Evolutionary conservation across 148 eudicot species (phyloP), one percentile per base, ranked within the genome.

Genomic region (Spergularia bocconei): DNA sequence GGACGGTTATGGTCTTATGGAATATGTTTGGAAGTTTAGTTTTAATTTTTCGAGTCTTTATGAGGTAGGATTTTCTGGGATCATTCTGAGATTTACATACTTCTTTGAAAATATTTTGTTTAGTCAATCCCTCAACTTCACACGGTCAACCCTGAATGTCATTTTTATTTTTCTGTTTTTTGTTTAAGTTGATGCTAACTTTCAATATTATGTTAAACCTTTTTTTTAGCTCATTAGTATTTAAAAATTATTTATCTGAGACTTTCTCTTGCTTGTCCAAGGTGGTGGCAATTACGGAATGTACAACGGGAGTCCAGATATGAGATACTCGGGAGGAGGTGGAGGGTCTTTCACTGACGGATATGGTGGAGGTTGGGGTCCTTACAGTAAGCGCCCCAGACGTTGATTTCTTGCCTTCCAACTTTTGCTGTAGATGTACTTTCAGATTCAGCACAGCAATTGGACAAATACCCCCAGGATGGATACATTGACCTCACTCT

Each of bases 211-310:
- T 29, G 36, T 29, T 29, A 2, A 3, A 14, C 39, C 69, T 14
- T 15, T 29, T 21, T 19, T 51, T n/a, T 50, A 61, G 29, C 21
- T 6, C 15, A 14, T 1, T 12, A 21, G 0, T 41, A 11, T 23
- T 56, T 10, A 14, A 44, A 13, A 14, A 63, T 53, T 21, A 25
- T 19, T 39, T 69, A 71, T 14, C 61, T 72, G 59, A 79, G 13
- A 21, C n/a, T 44, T 66, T 63, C 11, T 29, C 7, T 38, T 36
- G 38, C 60, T 70, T 54, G 67, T 69, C 54, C 11, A 67, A 89
- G 96, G 87, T 77, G 79, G 62, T 73, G 89, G 73, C 68, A 87
- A 85, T 38, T 89, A 93, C 73, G 91, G 88, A 56, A 74, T 84
- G 84, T 78, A 79, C 70, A 84, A 81, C 44, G 81, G 82, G 61